Conservation (phyloP, 169 alveolate species). For the Cryptosporidium xiaoi region DNA sequence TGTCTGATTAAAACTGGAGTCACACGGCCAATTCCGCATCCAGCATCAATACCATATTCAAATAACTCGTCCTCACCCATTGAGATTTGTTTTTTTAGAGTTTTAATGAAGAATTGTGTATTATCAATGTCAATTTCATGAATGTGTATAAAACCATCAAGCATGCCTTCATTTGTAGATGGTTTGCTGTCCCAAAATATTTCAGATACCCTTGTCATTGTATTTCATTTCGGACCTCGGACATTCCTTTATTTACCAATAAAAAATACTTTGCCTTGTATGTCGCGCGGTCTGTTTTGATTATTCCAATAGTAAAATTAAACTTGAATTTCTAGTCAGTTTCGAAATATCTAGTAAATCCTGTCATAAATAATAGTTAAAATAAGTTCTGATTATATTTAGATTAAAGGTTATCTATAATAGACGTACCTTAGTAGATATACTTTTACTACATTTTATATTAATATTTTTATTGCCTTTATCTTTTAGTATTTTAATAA, state of each 20-base stretch:
- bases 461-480: conserved; percentile 6
- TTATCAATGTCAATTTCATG: conserved; percentile 62
- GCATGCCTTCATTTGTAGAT: conserved; percentile 62
- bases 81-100: conserved; percentile 10
- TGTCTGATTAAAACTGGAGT: conserved; percentile 37
- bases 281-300: conserved; percentile 16
- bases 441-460: not conserved
- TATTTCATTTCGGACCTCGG: not conserved
- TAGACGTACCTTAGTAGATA: conserved; percentile 51
- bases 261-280: not conserved
- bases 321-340: conserved; percentile 2
- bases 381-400: not conserved
- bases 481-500: conserved; percentile 6
- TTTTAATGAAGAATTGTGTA: conserved; percentile 17
- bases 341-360: conserved; percentile 48
- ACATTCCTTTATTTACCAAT: not conserved
- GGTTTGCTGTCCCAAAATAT: conserved; percentile 48
- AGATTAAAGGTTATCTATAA: not conserved
- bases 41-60: conserved; percentile 68
- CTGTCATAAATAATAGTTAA: conserved; percentile 3
- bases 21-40: conserved; percentile 74
- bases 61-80: conserved; percentile 3
- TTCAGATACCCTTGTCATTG: not conserved
- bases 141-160: conserved; percentile 65
- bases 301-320: conserved; percentile 39